phyloP scores from a whole-genome alignment of 192 early-diverging fungal species.

The Coemansia sp. region DNA sequence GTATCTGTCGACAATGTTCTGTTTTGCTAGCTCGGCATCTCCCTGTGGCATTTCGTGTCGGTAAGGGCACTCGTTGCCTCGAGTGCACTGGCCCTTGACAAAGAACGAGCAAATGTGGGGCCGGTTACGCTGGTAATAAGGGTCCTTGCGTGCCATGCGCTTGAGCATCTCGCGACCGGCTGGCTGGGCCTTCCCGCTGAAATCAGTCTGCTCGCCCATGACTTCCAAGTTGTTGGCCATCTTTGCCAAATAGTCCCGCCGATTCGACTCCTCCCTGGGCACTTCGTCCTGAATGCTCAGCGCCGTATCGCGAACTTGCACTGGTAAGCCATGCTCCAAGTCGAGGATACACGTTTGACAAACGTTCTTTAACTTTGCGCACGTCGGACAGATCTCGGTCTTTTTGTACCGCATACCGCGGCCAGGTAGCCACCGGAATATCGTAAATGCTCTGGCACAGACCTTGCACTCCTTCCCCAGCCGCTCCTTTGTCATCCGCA shows the following conservation, averaged over 20 bases:
- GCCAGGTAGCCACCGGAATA: conserved; percentile 97
- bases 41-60: conserved; percentile 87
- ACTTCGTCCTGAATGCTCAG: conserved; percentile 75
- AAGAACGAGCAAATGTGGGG: conserved; percentile 96
- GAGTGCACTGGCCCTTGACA: conserved; percentile 92
- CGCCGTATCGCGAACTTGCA: conserved; percentile 91
- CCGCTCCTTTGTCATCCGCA: conserved; percentile 90
- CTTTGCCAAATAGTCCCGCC: conserved; percentile 85
- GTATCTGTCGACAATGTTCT: conserved; percentile 96
- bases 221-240: conserved; percentile 59
- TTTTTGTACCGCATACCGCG: conserved; percentile 95
- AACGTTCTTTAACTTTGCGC: conserved; percentile 97
- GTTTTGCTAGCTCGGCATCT: conserved; percentile 81
- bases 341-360: conserved; percentile 98
- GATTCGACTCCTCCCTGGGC: conserved; percentile 85
- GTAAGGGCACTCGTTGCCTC: conserved; percentile 95
- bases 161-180: conserved; percentile 61
- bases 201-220: conserved; percentile 29
- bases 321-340: conserved; percentile 91
- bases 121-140: conserved; percentile 90
- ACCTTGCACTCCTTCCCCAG: conserved; percentile 84
- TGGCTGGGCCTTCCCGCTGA: conserved; percentile 44
- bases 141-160: conserved; percentile 87
- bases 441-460: conserved; percentile 90
- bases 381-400: conserved; percentile 97